Base-by-base conservation (phyloP, 306 rosid genomes). In the Lagenaria siceraria region DNA sequence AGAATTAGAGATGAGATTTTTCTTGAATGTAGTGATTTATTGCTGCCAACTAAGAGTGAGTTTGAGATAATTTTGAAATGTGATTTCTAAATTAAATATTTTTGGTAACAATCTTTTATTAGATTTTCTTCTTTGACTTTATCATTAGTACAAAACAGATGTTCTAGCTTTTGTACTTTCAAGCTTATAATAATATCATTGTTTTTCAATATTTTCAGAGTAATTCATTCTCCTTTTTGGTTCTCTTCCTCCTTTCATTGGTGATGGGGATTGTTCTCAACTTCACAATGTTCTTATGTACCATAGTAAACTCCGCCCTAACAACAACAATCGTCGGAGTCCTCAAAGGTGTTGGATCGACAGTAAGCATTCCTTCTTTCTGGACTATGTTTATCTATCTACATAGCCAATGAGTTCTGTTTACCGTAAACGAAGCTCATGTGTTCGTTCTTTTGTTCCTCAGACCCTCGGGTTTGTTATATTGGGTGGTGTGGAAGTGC, bases 261-360 rank as follows among this genome's bases (percentile, higher is more conserved):
- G 85, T 90, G 79, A 92, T 95, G 97, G 97, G 91, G 81, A 90
- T 95, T 73, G 87, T 84, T 82, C 99, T 95, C 82, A 90, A 95
- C 90, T 92, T 73, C 96, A 95, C 99, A 85, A 95, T 95, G 98
- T 95, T 95, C 89, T 84, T 90, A 81, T 95, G 99, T 82, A 95
- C 99, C 80, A 82, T 92, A 70, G 96, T 92, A 80, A 95, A 95
- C 87, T 95, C 97, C 15, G 97, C 97, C 81, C 85, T 95, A 40
- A 90, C 99, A 51, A 95, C 99, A 55, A 92, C 99, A 36, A 92
- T 95, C 48, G 97, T 95, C 35, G 99, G 97, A 11, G 97, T 95
- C 81, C 99, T 95, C 82, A 95, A 95, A 82, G 99, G 99, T 9
- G 99, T 95, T 82, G 99, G 92, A 66, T 92, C 99, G 64, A 95